phyloP scores from a whole-genome alignment of 192 early-diverging fungal genomes.

The Backusella australiensis region DNA sequence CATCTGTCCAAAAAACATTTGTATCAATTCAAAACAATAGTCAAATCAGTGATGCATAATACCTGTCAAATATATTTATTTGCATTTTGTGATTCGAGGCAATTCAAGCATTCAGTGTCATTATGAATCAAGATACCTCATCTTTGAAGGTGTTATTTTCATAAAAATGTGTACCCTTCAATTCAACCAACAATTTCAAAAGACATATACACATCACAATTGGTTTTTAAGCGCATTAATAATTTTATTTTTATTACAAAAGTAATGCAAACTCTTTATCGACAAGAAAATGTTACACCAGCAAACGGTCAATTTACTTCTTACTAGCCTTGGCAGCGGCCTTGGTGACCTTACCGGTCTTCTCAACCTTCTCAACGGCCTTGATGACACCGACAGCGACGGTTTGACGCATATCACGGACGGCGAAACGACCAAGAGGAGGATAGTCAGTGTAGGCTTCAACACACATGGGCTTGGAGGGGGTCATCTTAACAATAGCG shows the following conservation, averaged over 20 bases:
- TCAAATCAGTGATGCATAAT: no score
- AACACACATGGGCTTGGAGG: conserved; percentile 96
- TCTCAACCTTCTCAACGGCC: conserved; percentile 81
- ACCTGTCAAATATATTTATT: no score
- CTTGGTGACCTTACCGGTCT: conserved; percentile 76
- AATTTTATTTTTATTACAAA: neutral
- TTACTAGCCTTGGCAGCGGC: conserved; percentile 73
- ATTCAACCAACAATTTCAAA: no score
- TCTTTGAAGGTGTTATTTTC: no score
- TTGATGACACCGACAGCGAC: conserved; percentile 98
- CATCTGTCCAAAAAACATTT: no score
- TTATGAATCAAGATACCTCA: no score
- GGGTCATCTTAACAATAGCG: conserved; percentile 93
- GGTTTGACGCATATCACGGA: conserved; percentile 98
- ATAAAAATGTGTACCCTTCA: no score
- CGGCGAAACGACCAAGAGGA: conserved; percentile 94
- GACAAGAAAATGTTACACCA: neutral
- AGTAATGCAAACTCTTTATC: neutral
- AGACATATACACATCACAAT: no score
- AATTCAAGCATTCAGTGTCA: no score
- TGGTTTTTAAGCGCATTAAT: no score
- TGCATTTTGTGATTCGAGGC: no score
- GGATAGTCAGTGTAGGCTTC: conserved; percentile 92
- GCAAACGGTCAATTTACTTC: conserved; percentile 57
- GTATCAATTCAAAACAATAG: no score